Base-by-base conservation (phyloP, 495 filamentous ascomycete species). In the Penicillium maclennaniae region DNA sequence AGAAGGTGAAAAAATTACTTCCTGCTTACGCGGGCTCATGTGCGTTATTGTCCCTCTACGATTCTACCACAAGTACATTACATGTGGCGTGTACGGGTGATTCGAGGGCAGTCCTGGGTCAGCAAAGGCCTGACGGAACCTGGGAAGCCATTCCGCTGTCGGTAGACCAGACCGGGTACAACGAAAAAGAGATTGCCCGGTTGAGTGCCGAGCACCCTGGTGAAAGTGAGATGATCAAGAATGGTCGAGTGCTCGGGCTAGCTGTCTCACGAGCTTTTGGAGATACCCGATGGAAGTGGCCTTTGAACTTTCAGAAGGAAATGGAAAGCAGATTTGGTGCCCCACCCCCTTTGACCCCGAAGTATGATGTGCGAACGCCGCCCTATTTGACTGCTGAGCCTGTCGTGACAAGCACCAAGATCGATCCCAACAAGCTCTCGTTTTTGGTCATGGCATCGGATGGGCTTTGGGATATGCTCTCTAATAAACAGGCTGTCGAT, bases 361-460 rank as follows among this genome's bases (percentile, higher is more conserved):
- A 48, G 28, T 68, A 67, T 26, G 44, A 63, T 7, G 58, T 74
- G 28, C 66, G 58, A 38, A 81, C 82, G 0, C 84, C 84, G 25
- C 85, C 84, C 1, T 88, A 87, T 65, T 61, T 87, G 31, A 87
- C 81, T 1, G 85, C 85, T 3, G 75, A 83, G 64, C 85, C 85
- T 1, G 79, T 80, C 6, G 74, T 88, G 36, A 83, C 77, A 0
- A 81, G 77, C 31, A 80, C 73, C 0, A 65, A 69, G 53, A 70
- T 88, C 23, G 62, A 81, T 25, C 57, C 71, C 0, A 62, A 58
- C 0, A 64, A 64, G 25, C 65, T 69, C 16, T 79, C 79, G 16
- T 87, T 88, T 54, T 43, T 87, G 45, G 83, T 89, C 47, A 68
- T 87, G 59, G 84, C 82, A 16, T 78, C 75, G 4, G 84, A 87